phyloP scores from a whole-genome alignment of 257 asterid species.

The Nicotiana tabacum region DNA sequence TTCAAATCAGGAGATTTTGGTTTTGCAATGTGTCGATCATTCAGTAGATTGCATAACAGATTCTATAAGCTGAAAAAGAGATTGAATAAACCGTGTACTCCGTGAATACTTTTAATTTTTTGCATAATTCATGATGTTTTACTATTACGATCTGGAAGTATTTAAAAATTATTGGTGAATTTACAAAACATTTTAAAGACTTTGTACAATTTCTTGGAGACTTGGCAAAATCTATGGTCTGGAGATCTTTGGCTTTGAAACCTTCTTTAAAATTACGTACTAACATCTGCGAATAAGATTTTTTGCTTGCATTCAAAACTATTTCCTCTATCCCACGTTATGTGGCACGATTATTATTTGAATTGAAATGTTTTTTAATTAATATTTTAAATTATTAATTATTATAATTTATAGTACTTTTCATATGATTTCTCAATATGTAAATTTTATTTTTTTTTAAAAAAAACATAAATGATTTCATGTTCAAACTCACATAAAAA shows the following conservation, averaged over 20 bases:
- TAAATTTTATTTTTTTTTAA: no score
- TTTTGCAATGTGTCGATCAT: neutral
- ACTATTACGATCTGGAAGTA: neutral
- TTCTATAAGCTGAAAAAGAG: neutral
- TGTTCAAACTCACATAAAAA: no score
- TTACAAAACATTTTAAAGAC: neutral
- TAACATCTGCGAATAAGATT: neutral
- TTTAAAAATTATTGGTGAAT: neutral
- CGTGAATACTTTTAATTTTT: neutral
- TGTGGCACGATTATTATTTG: no score
- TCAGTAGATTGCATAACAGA: neutral
- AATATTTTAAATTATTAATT: no score
- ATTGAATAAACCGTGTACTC: neutral
- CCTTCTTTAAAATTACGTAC: neutral
- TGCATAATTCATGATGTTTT: neutral
- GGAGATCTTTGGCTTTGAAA: neutral
- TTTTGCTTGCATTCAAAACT: neutral
- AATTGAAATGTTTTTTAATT: no score
- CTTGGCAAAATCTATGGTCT: neutral
- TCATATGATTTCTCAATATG: no score
- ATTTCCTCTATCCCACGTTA: neutral
- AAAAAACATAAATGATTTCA: no score
- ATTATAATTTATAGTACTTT: no score
- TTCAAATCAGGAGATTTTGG: neutral
- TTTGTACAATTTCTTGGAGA: neutral